A percentile compares a stretch with the other conserved stretches of the same genome.
Evolutionary conservation across 495 filamentous ascomycete species (phyloP).

Genomic region (Hypoxylon trugodes): DNA sequence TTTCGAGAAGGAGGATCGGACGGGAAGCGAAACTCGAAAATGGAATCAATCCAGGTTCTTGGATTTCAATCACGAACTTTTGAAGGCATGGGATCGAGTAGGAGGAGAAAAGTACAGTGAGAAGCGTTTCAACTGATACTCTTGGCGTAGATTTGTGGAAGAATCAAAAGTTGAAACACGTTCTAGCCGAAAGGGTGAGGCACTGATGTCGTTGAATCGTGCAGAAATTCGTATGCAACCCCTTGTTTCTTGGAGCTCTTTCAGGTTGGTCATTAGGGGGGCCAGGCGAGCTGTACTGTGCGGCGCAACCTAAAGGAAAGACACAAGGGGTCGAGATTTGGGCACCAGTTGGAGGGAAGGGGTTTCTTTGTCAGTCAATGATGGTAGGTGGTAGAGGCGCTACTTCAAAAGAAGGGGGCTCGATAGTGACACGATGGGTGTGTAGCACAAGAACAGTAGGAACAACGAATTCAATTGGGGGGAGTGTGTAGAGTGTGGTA

Average conservation of each 20-base stretch:
- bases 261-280: slow-evolving; percentile 26
- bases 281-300: slow-evolving; percentile 17
- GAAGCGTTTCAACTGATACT: slow-evolving; percentile 27
- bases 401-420: slow-evolving; percentile 26
- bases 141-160: slow-evolving; percentile 21
- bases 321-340: slow-evolving; percentile 35
- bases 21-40: slow-evolving; percentile 1
- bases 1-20: slow-evolving; percentile 1
- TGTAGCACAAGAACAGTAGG: background rate
- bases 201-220: slow-evolving; percentile 38
- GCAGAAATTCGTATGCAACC: slow-evolving; percentile 35
- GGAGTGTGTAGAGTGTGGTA: slow-evolving; percentile 19
- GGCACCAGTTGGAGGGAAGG: slow-evolving; percentile 30
- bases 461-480: background rate
- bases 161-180: slow-evolving; percentile 35
- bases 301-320: slow-evolving; percentile 33
- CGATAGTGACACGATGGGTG: slow-evolving; percentile 20
- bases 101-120: slow-evolving; percentile 5
- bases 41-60: slow-evolving; percentile 2
- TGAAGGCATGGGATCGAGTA: slow-evolving; percentile 2
- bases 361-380: slow-evolving; percentile 23
- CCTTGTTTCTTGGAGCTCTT: slow-evolving; percentile 32
- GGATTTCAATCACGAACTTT: slow-evolving; percentile 1
- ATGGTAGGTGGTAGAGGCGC: background rate
- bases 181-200: slow-evolving; percentile 35